Evolutionary conservation across 768 basidiomycete genomes (phyloP), one percentile per base, ranked within the genome.

Genomic region (Xerocomellus chrysenteron): DNA sequence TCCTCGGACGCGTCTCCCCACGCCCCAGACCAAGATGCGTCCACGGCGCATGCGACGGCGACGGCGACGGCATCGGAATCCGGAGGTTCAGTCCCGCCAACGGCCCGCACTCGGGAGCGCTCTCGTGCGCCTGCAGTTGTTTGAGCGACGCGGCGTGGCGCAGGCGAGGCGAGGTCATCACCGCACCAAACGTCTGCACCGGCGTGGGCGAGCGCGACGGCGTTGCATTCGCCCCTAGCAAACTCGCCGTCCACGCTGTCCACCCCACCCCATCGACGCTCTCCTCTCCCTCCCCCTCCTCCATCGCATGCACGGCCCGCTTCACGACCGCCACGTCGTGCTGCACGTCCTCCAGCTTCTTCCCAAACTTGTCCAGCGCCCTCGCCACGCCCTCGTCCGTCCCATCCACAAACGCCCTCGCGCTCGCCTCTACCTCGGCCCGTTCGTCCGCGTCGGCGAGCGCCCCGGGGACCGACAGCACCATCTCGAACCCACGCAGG

Each of bases 291-390:
- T 40, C n/a, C 4, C 16, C 58, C 1, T 53, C 65, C 4, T 5
- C 13, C 44, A 54, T 36, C n/a, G 52, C 83, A 59, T 88, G 79
- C 33, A 86, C 61, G 0, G 78, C 78, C 13, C 76, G 76, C 68
- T 91, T 90, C 56, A 92, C 72, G 7, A 78, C 77, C 0, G 86
- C 86, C 43, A 92, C 84, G 66, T 93, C 91, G 57, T 92, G 87
- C 57, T 88, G 77, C 19, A 91, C 78, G 62, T 92, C 87, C 21
- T 81, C 85, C 55, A 91, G 68, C 68, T 91, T 92, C 41, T 74
- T 74, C 47, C 66, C 63, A 59, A 92, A 85, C 36, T 64, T 74
- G 24, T 75, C 75, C 49, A 70, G 60, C 0, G 84, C 81, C 43
- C 76, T 81, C 10, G 33, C 37, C 13, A 67, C 59, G 1, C 59